phyloP scores from a whole-genome alignment of 208 protist species.

The Angomonas ambiguus region DNA sequence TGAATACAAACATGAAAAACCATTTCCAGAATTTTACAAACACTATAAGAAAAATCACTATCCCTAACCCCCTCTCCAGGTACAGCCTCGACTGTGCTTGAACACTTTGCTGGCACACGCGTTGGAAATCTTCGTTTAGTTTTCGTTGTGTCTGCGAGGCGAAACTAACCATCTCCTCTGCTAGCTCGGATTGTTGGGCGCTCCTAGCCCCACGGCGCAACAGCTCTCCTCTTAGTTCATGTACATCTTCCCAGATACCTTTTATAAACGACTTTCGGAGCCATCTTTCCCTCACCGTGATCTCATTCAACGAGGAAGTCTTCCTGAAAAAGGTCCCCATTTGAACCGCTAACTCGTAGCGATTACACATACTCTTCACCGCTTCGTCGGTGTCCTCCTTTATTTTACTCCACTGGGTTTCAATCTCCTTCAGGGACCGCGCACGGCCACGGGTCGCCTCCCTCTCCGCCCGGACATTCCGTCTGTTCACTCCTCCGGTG shows the following conservation, averaged over 20 bases:
- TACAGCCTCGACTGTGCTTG: slow-evolving; percentile 76
- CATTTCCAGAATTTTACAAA: slow-evolving; percentile 82
- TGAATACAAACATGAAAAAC: slow-evolving; percentile 61
- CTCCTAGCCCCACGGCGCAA: slow-evolving; percentile 82
- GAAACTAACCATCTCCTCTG: slow-evolving; percentile 86
- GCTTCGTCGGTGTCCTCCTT: slow-evolving; percentile 63
- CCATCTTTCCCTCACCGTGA: slow-evolving; percentile 84
- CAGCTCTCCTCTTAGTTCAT: slow-evolving; percentile 84
- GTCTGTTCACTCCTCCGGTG: slow-evolving; percentile 67
- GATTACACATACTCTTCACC: slow-evolving; percentile 81
- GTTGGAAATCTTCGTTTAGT: slow-evolving; percentile 86
- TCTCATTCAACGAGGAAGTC: slow-evolving; percentile 77
- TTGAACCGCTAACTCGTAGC: slow-evolving; percentile 85
- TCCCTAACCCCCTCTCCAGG: slow-evolving; percentile 56
- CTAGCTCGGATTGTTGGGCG: slow-evolving; percentile 84
- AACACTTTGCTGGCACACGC: slow-evolving; percentile 75
- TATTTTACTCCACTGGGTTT: slow-evolving; percentile 60
- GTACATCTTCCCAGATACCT: slow-evolving; percentile 84
- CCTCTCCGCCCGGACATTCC: slow-evolving; percentile 40
- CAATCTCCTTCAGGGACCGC: slow-evolving; percentile 74
- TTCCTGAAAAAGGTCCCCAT: slow-evolving; percentile 83
- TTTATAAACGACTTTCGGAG: slow-evolving; percentile 86
- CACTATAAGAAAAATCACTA: slow-evolving; percentile 44
- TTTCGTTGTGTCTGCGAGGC: slow-evolving; percentile 77
- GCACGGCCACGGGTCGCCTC: slow-evolving; percentile 21